Conservation (phyloP, 805 yeast species). For the Schizosaccharomyces lindneri region DNA sequence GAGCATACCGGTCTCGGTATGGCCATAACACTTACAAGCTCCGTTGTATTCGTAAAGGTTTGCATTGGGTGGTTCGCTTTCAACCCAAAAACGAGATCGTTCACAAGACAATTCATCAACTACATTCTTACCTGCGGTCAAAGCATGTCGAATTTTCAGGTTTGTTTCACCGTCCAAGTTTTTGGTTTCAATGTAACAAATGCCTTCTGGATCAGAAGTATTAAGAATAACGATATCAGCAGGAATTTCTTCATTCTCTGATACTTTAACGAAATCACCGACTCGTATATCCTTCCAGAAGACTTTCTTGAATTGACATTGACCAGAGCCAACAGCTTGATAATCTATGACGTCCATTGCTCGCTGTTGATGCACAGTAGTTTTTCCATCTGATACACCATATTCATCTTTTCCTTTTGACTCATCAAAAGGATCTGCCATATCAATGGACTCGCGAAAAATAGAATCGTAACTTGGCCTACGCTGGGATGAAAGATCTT, state of each 20-base stretch:
- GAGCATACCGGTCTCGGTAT: constrained; percentile 16
- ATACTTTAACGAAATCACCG: constrained; percentile 45
- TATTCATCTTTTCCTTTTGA: not conserved
- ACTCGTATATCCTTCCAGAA: constrained; percentile 54
- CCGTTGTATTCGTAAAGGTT: constrained; percentile 44
- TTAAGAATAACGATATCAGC: constrained; percentile 48
- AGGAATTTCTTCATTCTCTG: constrained; percentile 52
- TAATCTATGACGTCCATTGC: not conserved
- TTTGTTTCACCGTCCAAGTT: constrained; percentile 59
- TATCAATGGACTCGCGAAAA: not conserved
- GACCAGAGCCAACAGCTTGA: not conserved
- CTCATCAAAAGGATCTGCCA: not conserved
- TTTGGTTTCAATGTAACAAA: constrained; percentile 45
- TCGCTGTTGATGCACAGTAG: not conserved
- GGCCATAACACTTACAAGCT: constrained; percentile 19
- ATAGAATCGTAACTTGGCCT: not conserved
- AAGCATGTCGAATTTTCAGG: constrained; percentile 31
- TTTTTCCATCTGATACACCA: not conserved
- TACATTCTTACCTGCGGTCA: constrained; percentile 27
- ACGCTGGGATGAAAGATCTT: not conserved
- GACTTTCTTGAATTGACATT: constrained; percentile 18
- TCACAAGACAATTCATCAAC: constrained; percentile 35
- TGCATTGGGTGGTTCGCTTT: constrained; percentile 49
- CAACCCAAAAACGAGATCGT: constrained; percentile 32
- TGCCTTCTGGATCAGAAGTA: constrained; percentile 45